Percentiles rank a stretch among this genome's conserved stretches.
Conservation (phyloP, 2,329 filamentous ascomycete species). For the Tothia fuscella region DNA sequence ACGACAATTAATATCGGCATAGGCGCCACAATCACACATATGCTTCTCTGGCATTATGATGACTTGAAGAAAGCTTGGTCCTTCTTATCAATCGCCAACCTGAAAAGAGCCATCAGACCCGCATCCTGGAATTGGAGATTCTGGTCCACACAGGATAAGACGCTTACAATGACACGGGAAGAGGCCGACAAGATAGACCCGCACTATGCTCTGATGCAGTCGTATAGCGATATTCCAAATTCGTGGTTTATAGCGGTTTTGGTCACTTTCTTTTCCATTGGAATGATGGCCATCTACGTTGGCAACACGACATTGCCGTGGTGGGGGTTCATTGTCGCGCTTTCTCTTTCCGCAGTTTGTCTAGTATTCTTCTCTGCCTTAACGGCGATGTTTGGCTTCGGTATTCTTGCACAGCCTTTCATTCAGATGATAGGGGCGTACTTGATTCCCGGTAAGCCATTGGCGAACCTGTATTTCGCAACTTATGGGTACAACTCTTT, state of each 20-base stretch:
- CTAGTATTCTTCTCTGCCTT: conserved; percentile 18
- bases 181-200: conserved; percentile 19
- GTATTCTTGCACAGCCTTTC: conserved; percentile 15
- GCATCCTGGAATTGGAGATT: conserved; percentile 16
- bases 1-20: conserved; percentile 11
- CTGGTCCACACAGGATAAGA: conserved; percentile 15
- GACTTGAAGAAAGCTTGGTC: conserved; percentile 28
- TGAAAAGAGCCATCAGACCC: conserved; percentile 12
- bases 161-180: conserved; percentile 15
- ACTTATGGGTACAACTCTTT: conserved; percentile 23
- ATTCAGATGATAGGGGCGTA: conserved; percentile 13
- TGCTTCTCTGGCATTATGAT: conserved; percentile 12
- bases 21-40: conserved; percentile 9
- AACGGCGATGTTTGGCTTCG: conserved; percentile 14
- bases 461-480: conserved; percentile 29
- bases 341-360: conserved; percentile 14
- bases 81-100: conserved; percentile 13
- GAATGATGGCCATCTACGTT: conserved; percentile 17
- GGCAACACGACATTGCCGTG: conserved; percentile 19
- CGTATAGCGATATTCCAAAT: conserved; percentile 19
- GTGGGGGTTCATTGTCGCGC: conserved; percentile 21
- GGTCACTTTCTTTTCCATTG: conserved; percentile 15
- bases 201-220: conserved; percentile 22
- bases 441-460: conserved; percentile 21
- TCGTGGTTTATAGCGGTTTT: conserved; percentile 22